Evolutionary conservation across 352 stramenopile species (phyloP), one percentile per base, ranked within the genome.

Genomic region (Phytophthora fragariaefolia): DNA sequence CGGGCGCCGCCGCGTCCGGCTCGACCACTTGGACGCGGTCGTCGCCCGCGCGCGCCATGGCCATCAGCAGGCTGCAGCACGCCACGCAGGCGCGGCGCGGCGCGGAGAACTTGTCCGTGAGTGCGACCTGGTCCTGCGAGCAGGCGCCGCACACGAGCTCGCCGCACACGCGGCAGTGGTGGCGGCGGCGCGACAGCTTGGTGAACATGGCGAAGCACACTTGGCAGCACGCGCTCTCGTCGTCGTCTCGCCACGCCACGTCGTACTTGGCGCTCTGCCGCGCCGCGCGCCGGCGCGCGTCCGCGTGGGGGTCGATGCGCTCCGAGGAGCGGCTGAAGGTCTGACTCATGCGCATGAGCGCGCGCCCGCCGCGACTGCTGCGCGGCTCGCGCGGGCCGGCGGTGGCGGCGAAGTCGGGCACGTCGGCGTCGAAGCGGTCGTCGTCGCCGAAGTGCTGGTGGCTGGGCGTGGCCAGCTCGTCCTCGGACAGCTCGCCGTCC

Each of bases 131-230:
- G 64, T 90, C 84, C 38, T 72, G 71, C 26, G 85, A 92, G 53
- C 87, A 95, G 15, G 80, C 73, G 45, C 84, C 83, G 47, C 87
- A 95, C 36, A 95, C 78, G 45, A 95, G 65, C 52, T 91, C 79
- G 47, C 87, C 87, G 52, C 87, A 95, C 20, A 93, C 72, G 47
- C 87, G 83, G 61, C 87, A 95, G 55, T 95, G 87, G 67, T 93
- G 85, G 8, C 86, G 86, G 1, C 87, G 85, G 2, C 82, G 80
- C 38, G 83, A 84, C 30, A 92, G 75, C 58, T 84, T 91, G 20
- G 82, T 89, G 67, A 93, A 93, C 63, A 84, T 80, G 45, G 79
- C 69, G 66, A 82, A 87, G 57, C 85, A 93, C 42, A 91, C 69
- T 66, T 88, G 80, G 58, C 85, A 93, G 57, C 84, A 87, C 42